phyloP scores from a whole-genome alignment of 352 stramenopile species.

The Globisporangium spiculum region DNA sequence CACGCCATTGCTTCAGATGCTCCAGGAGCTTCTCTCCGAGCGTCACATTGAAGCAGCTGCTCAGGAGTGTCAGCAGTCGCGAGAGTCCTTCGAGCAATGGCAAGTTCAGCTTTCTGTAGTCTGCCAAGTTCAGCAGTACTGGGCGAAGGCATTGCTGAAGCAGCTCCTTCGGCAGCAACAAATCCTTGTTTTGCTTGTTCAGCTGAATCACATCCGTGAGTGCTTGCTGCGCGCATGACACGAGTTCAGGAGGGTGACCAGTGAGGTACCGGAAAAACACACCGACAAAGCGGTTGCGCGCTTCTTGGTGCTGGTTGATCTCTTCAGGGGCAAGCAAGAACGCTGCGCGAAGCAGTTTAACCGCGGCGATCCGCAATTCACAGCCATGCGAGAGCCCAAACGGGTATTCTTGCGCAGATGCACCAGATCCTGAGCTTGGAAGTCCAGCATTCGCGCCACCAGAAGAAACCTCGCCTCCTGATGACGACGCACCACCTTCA shows the following conservation, averaged over 20 bases:
- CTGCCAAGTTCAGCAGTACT: conserved; percentile 94
- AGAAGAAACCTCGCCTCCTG: conserved; percentile 18
- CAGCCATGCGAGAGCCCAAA: conserved; percentile 80
- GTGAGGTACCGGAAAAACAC: conserved; percentile 92
- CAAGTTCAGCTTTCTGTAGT: conserved; percentile 96
- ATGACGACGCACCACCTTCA: conserved; percentile 24
- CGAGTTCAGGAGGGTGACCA: conserved; percentile 75
- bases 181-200: conserved; percentile 87
- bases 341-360: conserved; percentile 84
- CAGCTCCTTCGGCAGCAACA: conserved; percentile 92
- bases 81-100: conserved; percentile 93
- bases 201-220: conserved; percentile 81
- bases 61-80: conserved; percentile 92
- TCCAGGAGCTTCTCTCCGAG: conserved; percentile 97
- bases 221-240: conserved; percentile 76
- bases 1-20: conserved; percentile 93
- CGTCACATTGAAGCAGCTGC: conserved; percentile 97
- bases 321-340: conserved; percentile 82
- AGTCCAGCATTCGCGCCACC: conserved; percentile 8
- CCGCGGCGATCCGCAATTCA: conserved; percentile 84
- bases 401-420: conserved; percentile 82
- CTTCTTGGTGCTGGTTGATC: conserved; percentile 83
- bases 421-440: conserved; percentile 24
- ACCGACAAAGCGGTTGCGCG: conserved; percentile 82
- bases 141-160: conserved; percentile 95